Percentiles rank a stretch among this genome's conserved stretches.
These are phyloP conservation scores for Candida lessepsii DNA, from an alignment of 805 yeast species.

Conservation along the genomic window DNA sequence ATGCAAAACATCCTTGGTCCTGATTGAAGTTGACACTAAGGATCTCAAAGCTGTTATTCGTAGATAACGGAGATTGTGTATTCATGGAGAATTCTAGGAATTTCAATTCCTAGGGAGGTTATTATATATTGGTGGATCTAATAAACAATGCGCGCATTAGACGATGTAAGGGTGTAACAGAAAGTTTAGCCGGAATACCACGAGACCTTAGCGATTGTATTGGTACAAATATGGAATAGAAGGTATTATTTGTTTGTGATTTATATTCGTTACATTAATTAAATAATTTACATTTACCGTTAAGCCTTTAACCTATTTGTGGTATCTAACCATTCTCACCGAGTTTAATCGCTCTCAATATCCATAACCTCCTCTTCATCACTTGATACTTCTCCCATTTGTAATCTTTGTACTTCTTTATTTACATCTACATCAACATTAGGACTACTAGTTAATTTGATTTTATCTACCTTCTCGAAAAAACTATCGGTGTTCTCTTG, in stretches of 20 bases:
- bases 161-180: neutral
- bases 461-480: constrained; percentile 8
- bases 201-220: no score
- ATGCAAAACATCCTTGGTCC: constrained; percentile 86
- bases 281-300: no score
- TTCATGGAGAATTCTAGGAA: constrained; percentile 16
- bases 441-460: constrained; percentile 7
- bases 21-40: constrained; percentile 76
- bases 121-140: neutral
- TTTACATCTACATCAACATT: constrained; percentile 8
- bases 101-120: neutral
- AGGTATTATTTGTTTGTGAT: no score
- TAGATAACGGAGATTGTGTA: constrained; percentile 19
- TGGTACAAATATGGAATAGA: no score
- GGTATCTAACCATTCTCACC: no score
- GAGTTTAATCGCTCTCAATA: constrained; percentile 55
- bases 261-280: no score
- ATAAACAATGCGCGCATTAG: constrained; percentile 3
- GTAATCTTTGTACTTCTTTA: constrained; percentile 37
- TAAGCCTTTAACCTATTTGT: no score
- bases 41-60: constrained; percentile 17
- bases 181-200: neutral
- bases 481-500: constrained; percentile 24
- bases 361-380: constrained; percentile 55
- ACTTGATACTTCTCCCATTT: constrained; percentile 48